phyloP scores from a whole-genome alignment of 768 basidiomycete species.

The Ramaria sp. region DNA sequence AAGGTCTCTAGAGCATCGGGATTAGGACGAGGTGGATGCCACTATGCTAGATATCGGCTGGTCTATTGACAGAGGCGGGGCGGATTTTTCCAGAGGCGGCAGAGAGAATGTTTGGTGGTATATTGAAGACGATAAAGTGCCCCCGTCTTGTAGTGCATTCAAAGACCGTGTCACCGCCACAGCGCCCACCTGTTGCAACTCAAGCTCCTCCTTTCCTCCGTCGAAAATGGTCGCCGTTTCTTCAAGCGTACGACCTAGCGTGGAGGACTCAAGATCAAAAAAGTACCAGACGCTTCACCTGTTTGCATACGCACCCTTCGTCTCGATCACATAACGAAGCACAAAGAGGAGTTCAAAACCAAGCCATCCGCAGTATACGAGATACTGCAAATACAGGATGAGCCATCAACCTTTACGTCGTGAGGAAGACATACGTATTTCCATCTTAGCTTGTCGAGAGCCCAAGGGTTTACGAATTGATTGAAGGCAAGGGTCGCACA shows the following conservation, averaged over 20 bases:
- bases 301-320: constrained; percentile 33
- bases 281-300: not conserved
- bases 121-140: not conserved
- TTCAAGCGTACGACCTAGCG: constrained; percentile 50
- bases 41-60: not conserved
- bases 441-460: constrained; percentile 39
- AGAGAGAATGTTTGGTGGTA: not conserved
- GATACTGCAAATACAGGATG: constrained; percentile 24
- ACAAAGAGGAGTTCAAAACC: constrained; percentile 51
- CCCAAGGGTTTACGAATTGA: constrained; percentile 73
- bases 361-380: constrained; percentile 58
- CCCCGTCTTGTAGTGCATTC: not conserved
- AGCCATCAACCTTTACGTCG: not conserved
- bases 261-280: constrained; percentile 5
- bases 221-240: constrained; percentile 69
- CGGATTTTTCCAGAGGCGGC: not conserved
- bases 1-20: not conserved
- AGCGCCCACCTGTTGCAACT: constrained; percentile 29
- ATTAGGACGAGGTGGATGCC: not conserved
- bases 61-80: not conserved
- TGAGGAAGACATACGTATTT: constrained; percentile 22
- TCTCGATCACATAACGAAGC: constrained; percentile 45
- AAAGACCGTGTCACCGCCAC: constrained; percentile 31
- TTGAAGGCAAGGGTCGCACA: constrained; percentile 66
- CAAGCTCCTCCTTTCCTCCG: constrained; percentile 40